Conservation (phyloP, 177 flowering plant species). For the Telopea speciosissima region DNA sequence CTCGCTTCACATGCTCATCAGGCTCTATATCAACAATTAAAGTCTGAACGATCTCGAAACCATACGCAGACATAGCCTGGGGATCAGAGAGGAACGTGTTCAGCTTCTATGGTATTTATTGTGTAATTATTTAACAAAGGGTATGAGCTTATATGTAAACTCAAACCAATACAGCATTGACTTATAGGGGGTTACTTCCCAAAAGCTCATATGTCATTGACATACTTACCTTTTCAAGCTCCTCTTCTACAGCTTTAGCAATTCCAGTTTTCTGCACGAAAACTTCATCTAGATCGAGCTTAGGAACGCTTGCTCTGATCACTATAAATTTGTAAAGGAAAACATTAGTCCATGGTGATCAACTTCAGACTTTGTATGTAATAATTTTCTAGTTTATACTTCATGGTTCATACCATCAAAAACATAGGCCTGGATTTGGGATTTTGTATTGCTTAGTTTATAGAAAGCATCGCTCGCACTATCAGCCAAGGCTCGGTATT, state of each 20-base stretch:
- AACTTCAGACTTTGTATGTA: not conserved
- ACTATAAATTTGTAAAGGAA: conserved; percentile 27
- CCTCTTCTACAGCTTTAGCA: conserved; percentile 77
- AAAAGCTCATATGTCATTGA: too few species aligned
- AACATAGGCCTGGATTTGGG: conserved; percentile 79
- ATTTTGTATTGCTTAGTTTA: conserved; percentile 70
- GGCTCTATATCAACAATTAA: conserved; percentile 84
- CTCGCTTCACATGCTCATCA: conserved; percentile 79
- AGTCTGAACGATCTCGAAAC: conserved; percentile 77
- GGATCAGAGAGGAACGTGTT: not conserved
- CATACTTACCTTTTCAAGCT: conserved; percentile 65
- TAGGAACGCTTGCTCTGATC: conserved; percentile 75
- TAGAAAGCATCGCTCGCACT: conserved; percentile 84
- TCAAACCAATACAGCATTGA: too few species aligned
- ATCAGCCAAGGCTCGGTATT: conserved; percentile 68
- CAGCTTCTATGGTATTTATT: not conserved
- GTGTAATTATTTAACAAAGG: too few species aligned
- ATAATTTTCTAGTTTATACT: not conserved
- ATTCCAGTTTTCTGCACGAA: conserved; percentile 84
- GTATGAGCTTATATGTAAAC: too few species aligned
- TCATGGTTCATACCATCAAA: conserved; percentile 58
- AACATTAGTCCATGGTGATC: not conserved
- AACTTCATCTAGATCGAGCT: conserved; percentile 62
- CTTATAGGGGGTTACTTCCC: too few species aligned
- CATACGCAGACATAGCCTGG: conserved; percentile 94